These are phyloP conservation scores for Alnus glutinosa DNA, from an alignment of 306 rosid genomes.

Conservation along the genomic window DNA sequence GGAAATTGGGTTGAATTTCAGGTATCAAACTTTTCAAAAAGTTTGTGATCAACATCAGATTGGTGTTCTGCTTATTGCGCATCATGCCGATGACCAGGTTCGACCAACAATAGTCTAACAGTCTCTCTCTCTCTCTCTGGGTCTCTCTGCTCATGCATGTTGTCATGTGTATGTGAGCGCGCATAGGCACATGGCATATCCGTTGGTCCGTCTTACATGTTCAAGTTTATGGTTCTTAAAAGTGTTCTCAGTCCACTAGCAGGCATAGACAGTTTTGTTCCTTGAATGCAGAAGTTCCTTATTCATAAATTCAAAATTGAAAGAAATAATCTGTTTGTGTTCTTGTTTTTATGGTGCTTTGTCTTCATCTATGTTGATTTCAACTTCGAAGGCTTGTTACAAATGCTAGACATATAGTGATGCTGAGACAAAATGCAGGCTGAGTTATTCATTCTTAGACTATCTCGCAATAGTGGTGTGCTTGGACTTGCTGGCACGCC, in stretches of 20 bases:
- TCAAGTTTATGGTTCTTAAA: background rate
- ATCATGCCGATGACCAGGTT: conserved; percentile 98
- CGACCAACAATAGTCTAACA: conserved; percentile 8
- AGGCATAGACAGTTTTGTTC: conserved; percentile 8
- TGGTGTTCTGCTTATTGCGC: conserved; percentile 76
- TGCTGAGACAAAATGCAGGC: conserved; percentile 80
- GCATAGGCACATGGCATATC: background rate
- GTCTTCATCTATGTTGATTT: conserved; percentile 31
- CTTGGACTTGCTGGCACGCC: conserved; percentile 99
- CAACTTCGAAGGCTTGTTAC: conserved; percentile 32
- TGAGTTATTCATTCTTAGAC: conserved; percentile 87
- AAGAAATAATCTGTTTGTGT: conserved; percentile 20
- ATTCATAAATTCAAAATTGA: conserved; percentile 5
- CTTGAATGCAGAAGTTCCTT: background rate
- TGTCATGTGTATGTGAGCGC: background rate
- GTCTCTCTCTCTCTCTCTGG: background rate
- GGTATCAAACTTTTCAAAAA: conserved; percentile 74
- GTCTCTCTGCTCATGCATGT: background rate
- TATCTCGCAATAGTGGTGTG: conserved; percentile 85
- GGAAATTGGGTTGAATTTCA: conserved; percentile 32
- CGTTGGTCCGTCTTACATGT: background rate
- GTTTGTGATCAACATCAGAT: conserved; percentile 66
- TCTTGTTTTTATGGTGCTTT: conserved; percentile 19
- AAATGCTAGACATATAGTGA: conserved; percentile 52
- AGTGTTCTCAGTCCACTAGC: conserved; percentile 22